Base-by-base conservation (phyloP, 306 rosid genomes). In the Macrotyloma uniflorum region DNA sequence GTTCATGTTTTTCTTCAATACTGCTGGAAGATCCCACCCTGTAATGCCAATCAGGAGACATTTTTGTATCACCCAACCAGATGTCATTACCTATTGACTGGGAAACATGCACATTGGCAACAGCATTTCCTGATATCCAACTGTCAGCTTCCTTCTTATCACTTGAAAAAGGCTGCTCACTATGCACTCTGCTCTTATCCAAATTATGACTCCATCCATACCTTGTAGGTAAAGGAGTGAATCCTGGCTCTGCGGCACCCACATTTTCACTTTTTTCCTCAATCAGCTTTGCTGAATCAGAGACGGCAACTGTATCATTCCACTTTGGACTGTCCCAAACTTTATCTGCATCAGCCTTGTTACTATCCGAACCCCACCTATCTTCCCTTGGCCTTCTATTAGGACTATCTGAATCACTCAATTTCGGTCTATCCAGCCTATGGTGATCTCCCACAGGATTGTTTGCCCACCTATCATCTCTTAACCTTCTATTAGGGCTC, bases 11-110 rank as follows among this genome's bases (percentile, higher is more conserved):
- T 63, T 85, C 90, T 83, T 91, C 90, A 59, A 74, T 72, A 72
- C 43, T 77, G 72, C 85, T 83, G 58, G 93, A 85, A 45, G 93
- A 82, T 72, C 84, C 83, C 54, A 83, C 66, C 33, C 76, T 59
- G 80, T 88, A 93, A 64, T 94, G 84, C 98, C 98, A 94, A 85
- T 91, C 97, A 54, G 97, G 98, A 59, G 97, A 94, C 93, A 92
- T 92, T 84, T 91, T 85, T 79, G 82, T 87, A 85, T 89, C 91
- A 79, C 87, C 98, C 50, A 80, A 76, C 99, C 99, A 93, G 74
- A 87, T 88, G 66, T 86, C 93, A 72, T 78, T 54, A 77, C 79
- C 91, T 79, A 82, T 79, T 43, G 88, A 50, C 73, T 88, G 91
- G 70, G 91, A 63, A 38, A 55, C 74, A 18, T 55, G 86, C 47